Base-by-base conservation (phyloP, 2,329 filamentous ascomycete species). In the Remersonia thermophila region DNA sequence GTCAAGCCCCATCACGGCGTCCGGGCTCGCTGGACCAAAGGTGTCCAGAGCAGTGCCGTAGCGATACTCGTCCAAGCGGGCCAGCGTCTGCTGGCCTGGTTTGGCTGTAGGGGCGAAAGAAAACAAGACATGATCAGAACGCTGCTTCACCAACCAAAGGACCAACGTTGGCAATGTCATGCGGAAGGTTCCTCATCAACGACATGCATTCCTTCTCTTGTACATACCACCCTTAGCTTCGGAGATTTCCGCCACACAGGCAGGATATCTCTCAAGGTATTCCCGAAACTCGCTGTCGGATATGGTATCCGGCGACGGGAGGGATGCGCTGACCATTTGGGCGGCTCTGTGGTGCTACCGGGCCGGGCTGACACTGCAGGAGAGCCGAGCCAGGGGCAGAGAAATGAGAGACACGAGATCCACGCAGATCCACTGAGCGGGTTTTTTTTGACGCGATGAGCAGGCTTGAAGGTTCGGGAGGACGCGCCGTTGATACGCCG, bases 61-160 rank as follows among this genome's bases (percentile, higher is more conserved):
- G 38, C 80, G 71, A 47, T 70, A 73, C 1, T 60, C 45, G 42
- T 83, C 79, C 14, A 84, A 64, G 33, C 73, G 63, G 18, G 60
- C 49, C 5, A 83, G 62, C 2, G 66, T 61, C 49, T 60, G 62
- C 41, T 71, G 65, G 23, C 65, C 66, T 3, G 55, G 41, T 45
- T 72, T 73, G 43, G 53, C 65, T 69, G 43, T 40, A 9, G 9
- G 25, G 33, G 13, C n/a, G 15, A 30, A 28, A 32, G 20, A 23
- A n/a, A n/a, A n/a, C n/a, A n/a, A n/a, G 20, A 23, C 20, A 14
- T 31, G 23, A 38, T 44, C 27, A 45, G 40, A 44, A n/a, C 29
- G 31, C 28, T 27, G 30, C 12, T 5, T 13, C 16, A 12, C 16
- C 16, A n/a, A 15, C n/a, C n/a, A n/a, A 25, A n/a, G 18, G 15